These are phyloP conservation scores for Phallus indusiatus DNA, from an alignment of 768 basidiomycete species.

Conservation along the genomic window DNA sequence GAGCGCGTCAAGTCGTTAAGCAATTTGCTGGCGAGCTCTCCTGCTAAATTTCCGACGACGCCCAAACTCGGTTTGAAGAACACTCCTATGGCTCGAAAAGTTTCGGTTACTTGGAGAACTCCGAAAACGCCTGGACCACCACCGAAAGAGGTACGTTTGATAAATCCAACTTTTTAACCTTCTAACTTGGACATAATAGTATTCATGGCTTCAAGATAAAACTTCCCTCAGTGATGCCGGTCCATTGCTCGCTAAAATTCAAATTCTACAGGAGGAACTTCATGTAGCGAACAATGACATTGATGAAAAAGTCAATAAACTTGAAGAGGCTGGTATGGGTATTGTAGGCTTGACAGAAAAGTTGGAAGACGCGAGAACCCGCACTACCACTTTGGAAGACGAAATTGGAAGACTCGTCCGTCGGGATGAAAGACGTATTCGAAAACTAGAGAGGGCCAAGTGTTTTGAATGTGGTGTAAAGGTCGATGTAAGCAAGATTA, in stretches of 20 bases:
- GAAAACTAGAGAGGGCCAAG: slow-evolving; percentile 48
- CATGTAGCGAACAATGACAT: slow-evolving; percentile 75
- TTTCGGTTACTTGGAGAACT: slow-evolving; percentile 45
- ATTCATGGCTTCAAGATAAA: slow-evolving; percentile 66
- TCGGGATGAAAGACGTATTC: slow-evolving; percentile 59
- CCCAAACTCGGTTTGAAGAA: slow-evolving; percentile 49
- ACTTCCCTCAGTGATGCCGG: slow-evolving; percentile 39
- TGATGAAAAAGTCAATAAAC: slow-evolving; percentile 79
- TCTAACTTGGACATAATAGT: slow-evolving; percentile 25
- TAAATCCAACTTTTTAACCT: slow-evolving; percentile 17
- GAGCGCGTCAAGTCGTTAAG: slow-evolving; percentile 58
- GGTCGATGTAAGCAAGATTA: slow-evolving; percentile 40
- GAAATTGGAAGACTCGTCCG: slow-evolving; percentile 57
- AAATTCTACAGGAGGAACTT: slow-evolving; percentile 63
- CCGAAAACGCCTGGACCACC: slow-evolving; percentile 77
- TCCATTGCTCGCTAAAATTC: slow-evolving; percentile 65
- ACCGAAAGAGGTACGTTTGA: slow-evolving; percentile 49
- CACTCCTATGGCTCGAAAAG: slow-evolving; percentile 54
- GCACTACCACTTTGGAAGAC: slow-evolving; percentile 49
- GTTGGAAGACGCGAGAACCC: slow-evolving; percentile 60
- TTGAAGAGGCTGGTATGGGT: slow-evolving; percentile 71
- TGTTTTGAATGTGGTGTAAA: slow-evolving; percentile 64
- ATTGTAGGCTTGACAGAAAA: slow-evolving; percentile 62
- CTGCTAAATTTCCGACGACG: slow-evolving; percentile 34
- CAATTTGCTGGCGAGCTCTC: slow-evolving; percentile 45